A percentile compares a stretch with the other conserved stretches of the same genome.
Conservation (phyloP, 352 stramenopile genomes). For the Globisporangium yorkense region DNA sequence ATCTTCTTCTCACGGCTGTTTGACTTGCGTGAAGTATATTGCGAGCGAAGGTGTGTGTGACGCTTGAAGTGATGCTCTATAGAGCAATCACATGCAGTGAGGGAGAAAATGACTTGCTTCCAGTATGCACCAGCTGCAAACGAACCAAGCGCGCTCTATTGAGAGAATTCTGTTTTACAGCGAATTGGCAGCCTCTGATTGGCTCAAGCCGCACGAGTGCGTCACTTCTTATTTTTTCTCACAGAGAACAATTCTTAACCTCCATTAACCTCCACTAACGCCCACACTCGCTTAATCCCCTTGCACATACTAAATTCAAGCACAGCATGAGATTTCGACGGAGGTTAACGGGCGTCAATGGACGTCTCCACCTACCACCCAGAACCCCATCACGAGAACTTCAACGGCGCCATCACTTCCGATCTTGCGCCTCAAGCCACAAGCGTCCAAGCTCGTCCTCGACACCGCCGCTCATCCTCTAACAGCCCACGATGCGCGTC, state of each 20-base stretch:
- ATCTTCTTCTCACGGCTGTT: background rate
- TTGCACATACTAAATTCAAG: background rate
- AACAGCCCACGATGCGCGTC: conserved; percentile 14
- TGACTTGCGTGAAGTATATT: background rate
- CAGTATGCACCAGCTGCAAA: background rate
- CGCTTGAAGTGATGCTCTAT: background rate
- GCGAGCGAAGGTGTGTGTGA: background rate
- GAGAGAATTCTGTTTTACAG: background rate
- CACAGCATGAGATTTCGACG: background rate
- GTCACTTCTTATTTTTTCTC: background rate
- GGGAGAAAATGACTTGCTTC: background rate
- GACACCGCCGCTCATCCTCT: background rate
- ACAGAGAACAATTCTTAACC: conserved; percentile 5
- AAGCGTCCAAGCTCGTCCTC: conserved; percentile 3
- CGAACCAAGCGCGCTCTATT: background rate
- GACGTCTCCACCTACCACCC: background rate
- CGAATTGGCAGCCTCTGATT: conserved; percentile 6
- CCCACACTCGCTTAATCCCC: background rate
- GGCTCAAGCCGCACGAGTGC: background rate
- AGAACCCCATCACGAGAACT: conserved; percentile 7
- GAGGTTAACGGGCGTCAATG: conserved; percentile 8
- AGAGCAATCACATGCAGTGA: background rate
- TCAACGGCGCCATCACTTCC: conserved; percentile 13
- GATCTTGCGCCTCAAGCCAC: conserved; percentile 10
- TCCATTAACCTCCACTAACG: conserved; percentile 16